Base-by-base conservation (phyloP, 106 monocot species). In the Dactylorhiza incarnata region DNA sequence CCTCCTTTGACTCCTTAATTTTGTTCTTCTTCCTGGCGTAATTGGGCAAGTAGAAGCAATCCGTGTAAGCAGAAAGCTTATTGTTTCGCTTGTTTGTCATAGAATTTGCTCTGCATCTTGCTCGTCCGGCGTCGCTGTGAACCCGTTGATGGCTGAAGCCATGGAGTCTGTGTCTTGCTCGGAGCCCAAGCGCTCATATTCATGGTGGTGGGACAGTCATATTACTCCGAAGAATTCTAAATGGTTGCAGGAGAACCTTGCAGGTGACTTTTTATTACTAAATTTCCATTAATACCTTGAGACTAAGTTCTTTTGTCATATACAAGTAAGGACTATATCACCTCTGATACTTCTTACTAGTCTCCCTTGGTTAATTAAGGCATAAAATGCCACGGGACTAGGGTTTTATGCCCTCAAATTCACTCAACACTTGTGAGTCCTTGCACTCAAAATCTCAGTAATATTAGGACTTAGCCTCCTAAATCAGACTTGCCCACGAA, bases 121-220 rank as follows among this genome's bases (percentile, higher is more conserved):
- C 23, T 65, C 26, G 69, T 69, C 45, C 24, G 45, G 69, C 46
- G 44, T 69, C 14, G 44, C n/a, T 69, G 69, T 43, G 69, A 69
- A 69, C 14, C 45, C 17, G 45, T 45, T 69, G 69, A 69, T 69
- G 45, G 17, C 69, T 45, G 69, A 45, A 69, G 45, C n/a, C 16
- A 69, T 69, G 69, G 69, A 45, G 69, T 45, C 69, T 45, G 29
- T 48, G n/a, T 45, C 72, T 44, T 44, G 3, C 16, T 48, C 49
- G 5, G 84, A 82, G 63, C 74, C 87, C 1, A 25, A 77, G 19
- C 61, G 79, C 20, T 37, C 76, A 26, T 85, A 88, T 78, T 82
- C 85, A 26, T 84, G 87, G 87, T 85, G 88, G 82, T 88, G 88
- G 85, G 85, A 80, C 72, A 85, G 85, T 73, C 85, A 88, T 76